Base-by-base conservation (phyloP, 106 monocot species). In the Amphibolis antarctica region DNA sequence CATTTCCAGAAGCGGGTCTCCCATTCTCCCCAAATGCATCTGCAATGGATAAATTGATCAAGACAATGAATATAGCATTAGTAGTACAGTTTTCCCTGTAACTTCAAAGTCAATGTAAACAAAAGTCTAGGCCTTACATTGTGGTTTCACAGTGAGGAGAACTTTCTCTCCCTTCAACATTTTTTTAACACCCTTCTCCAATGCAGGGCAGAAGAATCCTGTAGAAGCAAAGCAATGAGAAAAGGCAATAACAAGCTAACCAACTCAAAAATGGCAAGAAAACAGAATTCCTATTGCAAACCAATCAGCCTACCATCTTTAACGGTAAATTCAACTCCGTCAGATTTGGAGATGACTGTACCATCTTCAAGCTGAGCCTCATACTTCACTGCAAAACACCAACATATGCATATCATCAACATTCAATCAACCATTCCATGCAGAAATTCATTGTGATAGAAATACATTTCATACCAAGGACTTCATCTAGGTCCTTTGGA, bases 291-390 rank as follows among this genome's bases (percentile, higher is more conserved):
- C 0, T 47, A 13, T 27, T 28, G 12, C 13, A 29, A 73, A 0
- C n/a, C 31, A 5, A 44, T 23, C 63, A 12, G 69, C 67, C 10
- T 62, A 92, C 92, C 92, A 74, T 92, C 84, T 81, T 80, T 82
- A n/a, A 92, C 86, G 27, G 86, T 82, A 68, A 92, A 92, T 63
- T 92, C 86, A n/a, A 74, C 79, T 57, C 76, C 92, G 7, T 87
- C 82, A 17, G 77, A 84, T 36, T 84, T 84, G 13, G 86, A 84
- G 1, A 92, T 50, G 1, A 92, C 75, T 0, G 80, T 81, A n/a
- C 83, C 84, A 76, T 86, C 81, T 52, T 92, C 86, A 59, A 92
- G 82, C 15, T 77, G 67, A 13, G 86, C 92, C 62, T 86, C 86
- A 59, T 92, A 87, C 65, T 78, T 86, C 4, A 90, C 90, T 90